A percentile compares a stretch with the other conserved stretches of the same genome.
phyloP scores from a whole-genome alignment of 176 grass and related monocot genomes.

The Poa pratensis region DNA sequence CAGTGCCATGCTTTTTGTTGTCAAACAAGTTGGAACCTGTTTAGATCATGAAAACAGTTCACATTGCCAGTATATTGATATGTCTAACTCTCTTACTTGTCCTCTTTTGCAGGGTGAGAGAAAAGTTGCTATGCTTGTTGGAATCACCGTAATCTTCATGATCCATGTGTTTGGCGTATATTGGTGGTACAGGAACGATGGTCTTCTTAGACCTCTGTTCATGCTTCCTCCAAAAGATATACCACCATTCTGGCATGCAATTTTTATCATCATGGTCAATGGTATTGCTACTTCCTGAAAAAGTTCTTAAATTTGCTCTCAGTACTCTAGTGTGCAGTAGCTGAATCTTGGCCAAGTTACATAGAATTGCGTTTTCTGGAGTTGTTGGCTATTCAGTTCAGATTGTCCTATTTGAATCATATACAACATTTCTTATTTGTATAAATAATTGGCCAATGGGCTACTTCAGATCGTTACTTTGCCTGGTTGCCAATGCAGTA shows the following conservation, averaged over 20 bases:
- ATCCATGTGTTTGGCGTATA: slow-evolving; percentile 92
- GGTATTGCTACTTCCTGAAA: slow-evolving; percentile 58
- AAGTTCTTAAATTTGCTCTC: slow-evolving; percentile 21
- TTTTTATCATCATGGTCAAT: slow-evolving; percentile 99
- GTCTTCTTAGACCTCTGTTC: slow-evolving; percentile 84
- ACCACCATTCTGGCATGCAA: slow-evolving; percentile 96
- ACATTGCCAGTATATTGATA: slow-evolving; percentile 20
- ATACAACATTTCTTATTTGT: slow-evolving; percentile 1
- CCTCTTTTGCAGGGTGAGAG: slow-evolving; percentile 78
- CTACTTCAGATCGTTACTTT: slow-evolving; percentile 21
- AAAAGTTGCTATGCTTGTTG: slow-evolving; percentile 75
- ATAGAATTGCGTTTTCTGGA: slow-evolving; percentile 26
- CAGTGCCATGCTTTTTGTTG: slow-evolving; percentile 23
- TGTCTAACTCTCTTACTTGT: slow-evolving; percentile 32
- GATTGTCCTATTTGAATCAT: slow-evolving; percentile 5
- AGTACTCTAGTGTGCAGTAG: neutral
- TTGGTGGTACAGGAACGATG: slow-evolving; percentile 96
- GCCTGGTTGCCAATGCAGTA: neutral
- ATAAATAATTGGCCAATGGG: slow-evolving; percentile 6
- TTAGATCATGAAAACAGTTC: slow-evolving; percentile 31
- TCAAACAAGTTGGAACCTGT: slow-evolving; percentile 26
- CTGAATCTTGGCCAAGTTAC: slow-evolving; percentile 24
- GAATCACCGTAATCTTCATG: slow-evolving; percentile 81
- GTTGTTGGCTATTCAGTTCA: slow-evolving; percentile 24
- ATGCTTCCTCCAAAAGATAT: slow-evolving; percentile 97